Base-by-base conservation (phyloP, 2,329 filamentous ascomycete genomes). In the Hypomyces perniciosus region DNA sequence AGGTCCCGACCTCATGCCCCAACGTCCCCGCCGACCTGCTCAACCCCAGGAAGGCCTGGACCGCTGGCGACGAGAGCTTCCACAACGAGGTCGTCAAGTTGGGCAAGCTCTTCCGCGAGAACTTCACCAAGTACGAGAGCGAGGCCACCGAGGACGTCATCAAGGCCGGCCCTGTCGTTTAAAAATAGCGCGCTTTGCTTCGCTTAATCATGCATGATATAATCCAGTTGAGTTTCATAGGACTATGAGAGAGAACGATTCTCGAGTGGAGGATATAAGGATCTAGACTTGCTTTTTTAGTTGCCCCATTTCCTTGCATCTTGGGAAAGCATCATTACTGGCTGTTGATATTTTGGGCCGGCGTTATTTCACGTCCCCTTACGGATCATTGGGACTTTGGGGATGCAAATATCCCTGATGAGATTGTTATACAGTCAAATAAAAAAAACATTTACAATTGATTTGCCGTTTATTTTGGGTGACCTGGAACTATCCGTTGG, bases 11-110 rank as follows among this genome's bases (percentile, higher is more conserved):
- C 77, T 76, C 83, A 45, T 97, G 92, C 81, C 83, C 87, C 57
- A 85, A 85, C 66, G 93, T 99, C 7, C 93, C 93, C 46, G 78
- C 82, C 54, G 92, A 97, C 76, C 80, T 99, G 35, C 84, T 99
- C 67, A 97, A 99, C 83, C 93, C 93, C 59, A 84, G 86, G 73
- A 91, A 86, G 70, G 88, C 87, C 62, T 99, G 93, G 93, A 95
- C 86, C 38, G 85, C 85, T 37, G 86, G 89, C 43, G 76, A 79
- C 46, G 84, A 89, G 12, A 86, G 85, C 74, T 97, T 97, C 82
- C 80, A 84, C 65, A 77, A 77, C 47, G 92, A 96, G 72, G 92
- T 97, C 41, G 85, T 79, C 70, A 97, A 96, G 80, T 84, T 99
- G 34, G 93, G 85, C 63, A 77, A 74, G 57, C 81, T 97, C 57